These are phyloP conservation scores for Diaporthe capsici DNA, from an alignment of 2,329 filamentous ascomycete species.

Conservation along the genomic window DNA sequence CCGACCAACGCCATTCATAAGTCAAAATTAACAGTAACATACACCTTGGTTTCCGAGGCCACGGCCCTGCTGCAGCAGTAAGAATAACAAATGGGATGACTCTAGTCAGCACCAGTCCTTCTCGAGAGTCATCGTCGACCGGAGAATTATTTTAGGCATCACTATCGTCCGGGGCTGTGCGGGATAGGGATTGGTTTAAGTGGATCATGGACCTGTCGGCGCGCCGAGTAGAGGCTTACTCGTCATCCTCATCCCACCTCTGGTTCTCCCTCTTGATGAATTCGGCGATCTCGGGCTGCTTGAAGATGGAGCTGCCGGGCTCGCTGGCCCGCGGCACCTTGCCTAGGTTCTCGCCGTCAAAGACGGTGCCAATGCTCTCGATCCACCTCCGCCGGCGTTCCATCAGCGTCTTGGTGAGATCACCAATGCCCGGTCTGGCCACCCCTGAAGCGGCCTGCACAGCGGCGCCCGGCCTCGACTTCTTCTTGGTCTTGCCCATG, in stretches of 20 bases:
- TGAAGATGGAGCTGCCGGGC: constrained; percentile 79
- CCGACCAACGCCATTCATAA: constrained; percentile 7
- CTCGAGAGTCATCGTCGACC: neutral
- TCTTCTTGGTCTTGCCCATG: constrained; percentile 94
- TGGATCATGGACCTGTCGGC: neutral
- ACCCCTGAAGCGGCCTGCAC: constrained; percentile 73
- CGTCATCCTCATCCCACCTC: constrained; percentile 84
- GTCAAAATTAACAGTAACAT: neutral
- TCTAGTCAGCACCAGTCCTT: neutral
- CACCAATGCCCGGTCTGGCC: constrained; percentile 86
- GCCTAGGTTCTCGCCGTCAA: constrained; percentile 83
- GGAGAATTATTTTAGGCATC: neutral
- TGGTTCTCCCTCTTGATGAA: constrained; percentile 83
- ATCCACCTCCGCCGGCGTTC: constrained; percentile 92
- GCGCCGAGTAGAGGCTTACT: constrained; percentile 60
- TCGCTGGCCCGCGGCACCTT: constrained; percentile 78
- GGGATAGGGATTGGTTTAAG: neutral
- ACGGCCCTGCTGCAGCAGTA: neutral
- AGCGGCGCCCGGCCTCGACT: constrained; percentile 82
- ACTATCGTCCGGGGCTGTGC: neutral
- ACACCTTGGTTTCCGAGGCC: neutral
- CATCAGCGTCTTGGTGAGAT: constrained; percentile 93
- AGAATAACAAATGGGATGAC: neutral
- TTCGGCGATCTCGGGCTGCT: constrained; percentile 78
- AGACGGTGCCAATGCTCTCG: constrained; percentile 89